A percentile compares a stretch with the other conserved stretches of the same genome.
These are phyloP conservation scores for Erigeron canadensis DNA, from an alignment of 129 eudicot species.

Conservation along the genomic window DNA sequence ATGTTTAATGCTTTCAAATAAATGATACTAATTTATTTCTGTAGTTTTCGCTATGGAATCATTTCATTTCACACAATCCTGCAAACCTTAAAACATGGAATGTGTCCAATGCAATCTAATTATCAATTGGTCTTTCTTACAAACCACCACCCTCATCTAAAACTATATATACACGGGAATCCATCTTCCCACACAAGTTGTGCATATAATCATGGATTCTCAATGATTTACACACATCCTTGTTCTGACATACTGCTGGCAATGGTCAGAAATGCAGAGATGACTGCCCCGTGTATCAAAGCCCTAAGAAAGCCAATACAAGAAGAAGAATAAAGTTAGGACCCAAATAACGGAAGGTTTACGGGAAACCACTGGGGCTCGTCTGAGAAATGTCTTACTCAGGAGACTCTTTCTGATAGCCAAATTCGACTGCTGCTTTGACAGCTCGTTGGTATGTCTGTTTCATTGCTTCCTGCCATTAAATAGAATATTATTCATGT, in stretches of 20 bases:
- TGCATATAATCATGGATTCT: not conserved
- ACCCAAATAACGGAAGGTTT: not conserved
- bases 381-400: constrained; percentile 62
- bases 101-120: not conserved
- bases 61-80: constrained; percentile 32
- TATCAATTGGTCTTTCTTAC: constrained; percentile 1
- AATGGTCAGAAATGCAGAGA: constrained; percentile 75
- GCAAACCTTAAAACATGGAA: constrained; percentile 14
- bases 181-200: constrained; percentile 3
- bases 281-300: constrained; percentile 83
- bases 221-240: constrained; percentile 78
- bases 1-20: constrained; percentile 10
- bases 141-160: constrained; percentile 25
- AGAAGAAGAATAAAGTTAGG: not conserved
- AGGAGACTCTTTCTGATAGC: constrained; percentile 92
- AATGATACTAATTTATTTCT: constrained; percentile 27
- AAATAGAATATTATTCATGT: constrained; percentile 3
- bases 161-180: constrained; percentile 22
- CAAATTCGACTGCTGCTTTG: constrained; percentile 88
- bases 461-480: constrained; percentile 91
- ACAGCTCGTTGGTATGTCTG: constrained; percentile 90
- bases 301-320: constrained; percentile 43
- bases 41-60: constrained; percentile 18
- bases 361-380: not conserved
- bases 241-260: constrained; percentile 93